A percentile compares a stretch with the other conserved stretches of the same genome.
phyloP scores from a whole-genome alignment of 2,329 filamentous ascomycete species.

The Aureobasidium leucospermi region DNA sequence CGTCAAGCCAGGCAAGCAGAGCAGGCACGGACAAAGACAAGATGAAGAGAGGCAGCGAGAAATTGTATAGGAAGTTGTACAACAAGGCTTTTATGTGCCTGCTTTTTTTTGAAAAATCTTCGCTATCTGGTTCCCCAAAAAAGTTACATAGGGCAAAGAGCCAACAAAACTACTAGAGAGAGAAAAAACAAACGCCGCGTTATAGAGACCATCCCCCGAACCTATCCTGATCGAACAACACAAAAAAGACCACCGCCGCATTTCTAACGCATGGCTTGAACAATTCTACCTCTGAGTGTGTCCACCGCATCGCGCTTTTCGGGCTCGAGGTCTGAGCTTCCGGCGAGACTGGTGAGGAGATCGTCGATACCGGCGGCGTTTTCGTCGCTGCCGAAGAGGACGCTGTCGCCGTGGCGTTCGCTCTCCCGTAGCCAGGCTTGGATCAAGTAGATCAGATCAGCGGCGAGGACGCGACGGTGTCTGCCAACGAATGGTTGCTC shows the following conservation, averaged over 20 bases:
- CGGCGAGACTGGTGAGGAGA: constrained; percentile 20
- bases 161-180: background rate
- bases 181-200: background rate
- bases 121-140: background rate
- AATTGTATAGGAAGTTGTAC: background rate
- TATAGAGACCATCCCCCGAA: background rate
- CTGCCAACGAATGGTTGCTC: constrained; percentile 55
- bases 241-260: background rate
- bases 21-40: too few species aligned
- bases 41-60: too few species aligned
- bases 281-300: constrained; percentile 3
- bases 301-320: background rate
- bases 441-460: constrained; percentile 55
- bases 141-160: background rate
- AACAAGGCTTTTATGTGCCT: background rate
- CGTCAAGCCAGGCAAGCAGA: too few species aligned
- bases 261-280: constrained; percentile 7
- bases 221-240: constrained; percentile 1
- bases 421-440: constrained; percentile 55
- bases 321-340: constrained; percentile 20
- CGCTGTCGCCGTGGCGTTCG: constrained; percentile 43
- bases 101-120: background rate
- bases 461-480: constrained; percentile 50
- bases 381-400: constrained; percentile 53
- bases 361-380: constrained; percentile 41